Base-by-base conservation (phyloP, 257 asterid species). In the Coffea canephora region DNA sequence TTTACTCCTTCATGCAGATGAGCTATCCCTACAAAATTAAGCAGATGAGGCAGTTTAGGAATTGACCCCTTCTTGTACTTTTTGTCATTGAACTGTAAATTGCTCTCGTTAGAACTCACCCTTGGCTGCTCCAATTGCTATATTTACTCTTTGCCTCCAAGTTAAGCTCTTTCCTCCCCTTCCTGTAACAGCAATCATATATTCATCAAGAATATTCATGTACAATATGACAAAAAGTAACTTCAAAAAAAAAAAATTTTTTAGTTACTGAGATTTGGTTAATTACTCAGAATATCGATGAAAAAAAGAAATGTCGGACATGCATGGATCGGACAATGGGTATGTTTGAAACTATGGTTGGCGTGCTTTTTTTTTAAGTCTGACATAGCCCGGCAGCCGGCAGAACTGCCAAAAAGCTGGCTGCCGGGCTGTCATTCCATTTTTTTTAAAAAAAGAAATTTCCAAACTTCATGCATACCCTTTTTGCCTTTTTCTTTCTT, bases 81-180 rank as follows among this genome's bases (percentile, higher is more conserved):
- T 19, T 15, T 65, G 8, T 59, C 77, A 64, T 36, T 49, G 18
- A 25, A 34, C 0, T 8, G 34, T n/a, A 39, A 55, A 57, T 41
- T 46, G 25, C 7, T 43, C 34, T 8, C 5, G n/a, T 9, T 45
- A 69, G 49, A 77, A 55, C 46, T 18, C 64, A 91, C 97, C 97
- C 86, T 89, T 91, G 75, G 97, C 97, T 68, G 91, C 97, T 80
- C 97, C 97, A 43, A 89, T 91, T 82, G 97, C 97, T 84, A 93
- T 83, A 10, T 69, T 82, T 50, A 88, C 92, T 85, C 97, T 91
- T 77, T 93, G 93, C 84, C 88, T 93, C 97, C 97, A 93, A 31
- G 93, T 90, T 83, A 93, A 82, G 83, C 88, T 85, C 82, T 81
- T 89, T 79, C 89, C 93, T 81, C 84, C 90, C 80, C 90, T 83